Evolutionary conservation across 2,329 filamentous ascomycete species (phyloP).

Genomic region (Leptographium flavum): DNA sequence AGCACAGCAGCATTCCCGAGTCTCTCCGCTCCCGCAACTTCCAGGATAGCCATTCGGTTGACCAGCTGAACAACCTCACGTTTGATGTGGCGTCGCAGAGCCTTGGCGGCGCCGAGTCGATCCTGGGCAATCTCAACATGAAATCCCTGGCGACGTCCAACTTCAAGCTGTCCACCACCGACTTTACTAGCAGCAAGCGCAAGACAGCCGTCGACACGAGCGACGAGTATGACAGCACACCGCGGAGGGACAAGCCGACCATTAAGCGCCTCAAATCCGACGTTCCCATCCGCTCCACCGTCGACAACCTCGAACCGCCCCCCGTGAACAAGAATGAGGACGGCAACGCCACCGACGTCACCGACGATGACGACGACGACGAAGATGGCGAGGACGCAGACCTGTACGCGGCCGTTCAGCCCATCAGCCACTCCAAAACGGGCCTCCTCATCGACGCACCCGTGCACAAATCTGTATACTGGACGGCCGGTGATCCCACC

Average conservation of each 20-base stretch:
- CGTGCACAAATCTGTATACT: constrained; percentile 41
- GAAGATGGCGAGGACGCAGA: constrained; percentile 25
- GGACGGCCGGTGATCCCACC: constrained; percentile 35
- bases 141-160: constrained; percentile 19
- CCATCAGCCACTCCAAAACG: constrained; percentile 32
- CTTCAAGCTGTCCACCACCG: constrained; percentile 12
- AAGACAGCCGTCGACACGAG: constrained; percentile 36
- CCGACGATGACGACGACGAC: constrained; percentile 27
- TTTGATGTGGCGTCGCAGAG: constrained; percentile 41
- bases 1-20: constrained; percentile 10
- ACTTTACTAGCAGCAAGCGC: constrained; percentile 38
- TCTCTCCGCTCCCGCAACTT: constrained; percentile 10
- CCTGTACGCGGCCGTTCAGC: constrained; percentile 34
- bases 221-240: constrained; percentile 30
- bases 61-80: constrained; percentile 36
- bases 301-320: neutral
- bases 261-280: constrained; percentile 44
- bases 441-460: constrained; percentile 44
- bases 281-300: constrained; percentile 19
- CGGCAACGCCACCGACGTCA: no score
- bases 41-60: constrained; percentile 24
- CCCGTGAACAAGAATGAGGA: neutral
- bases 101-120: constrained; percentile 34
- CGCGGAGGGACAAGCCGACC: constrained; percentile 25
- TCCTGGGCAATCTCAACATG: constrained; percentile 28